These are phyloP conservation scores for Styphnolobium japonicum DNA, from an alignment of 306 rosid genomes.

Conservation along the genomic window DNA sequence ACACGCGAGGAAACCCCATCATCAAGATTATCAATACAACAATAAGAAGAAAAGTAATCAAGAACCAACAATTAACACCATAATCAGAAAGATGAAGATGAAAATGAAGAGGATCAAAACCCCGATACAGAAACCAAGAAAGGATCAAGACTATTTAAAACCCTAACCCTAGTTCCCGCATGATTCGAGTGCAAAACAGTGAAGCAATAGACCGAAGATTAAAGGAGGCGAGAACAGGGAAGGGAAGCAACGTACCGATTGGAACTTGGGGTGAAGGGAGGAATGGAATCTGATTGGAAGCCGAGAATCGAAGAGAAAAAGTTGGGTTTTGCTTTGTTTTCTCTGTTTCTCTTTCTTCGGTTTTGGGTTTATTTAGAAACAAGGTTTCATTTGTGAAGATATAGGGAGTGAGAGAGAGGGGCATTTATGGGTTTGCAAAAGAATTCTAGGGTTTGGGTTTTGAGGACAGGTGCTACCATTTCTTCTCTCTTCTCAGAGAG, in stretches of 20 bases:
- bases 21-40: constrained; percentile 31
- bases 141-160: constrained; percentile 33
- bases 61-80: neutral
- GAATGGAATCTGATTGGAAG: constrained; percentile 29
- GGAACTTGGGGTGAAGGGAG: constrained; percentile 6
- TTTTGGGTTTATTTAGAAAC: neutral
- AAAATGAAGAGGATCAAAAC: neutral
- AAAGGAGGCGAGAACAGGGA: neutral
- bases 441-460: constrained; percentile 29
- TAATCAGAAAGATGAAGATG: neutral
- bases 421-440: constrained; percentile 50
- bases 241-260: constrained; percentile 50
- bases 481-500: constrained; percentile 17
- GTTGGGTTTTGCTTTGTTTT: neutral
- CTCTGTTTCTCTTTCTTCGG: neutral
- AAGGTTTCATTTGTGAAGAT: neutral
- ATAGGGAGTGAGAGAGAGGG: constrained; percentile 22
- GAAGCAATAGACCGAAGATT: constrained; percentile 8
- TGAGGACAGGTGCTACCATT: constrained; percentile 27
- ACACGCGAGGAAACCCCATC: constrained; percentile 40
- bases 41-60: constrained; percentile 25
- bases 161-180: constrained; percentile 50
- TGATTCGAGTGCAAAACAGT: constrained; percentile 9
- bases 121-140: constrained; percentile 18
- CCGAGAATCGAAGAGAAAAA: neutral